A percentile compares a stretch with the other conserved stretches of the same genome.
Conservation (phyloP, 164 flowering plant species). For the Houttuynia cordata region DNA sequence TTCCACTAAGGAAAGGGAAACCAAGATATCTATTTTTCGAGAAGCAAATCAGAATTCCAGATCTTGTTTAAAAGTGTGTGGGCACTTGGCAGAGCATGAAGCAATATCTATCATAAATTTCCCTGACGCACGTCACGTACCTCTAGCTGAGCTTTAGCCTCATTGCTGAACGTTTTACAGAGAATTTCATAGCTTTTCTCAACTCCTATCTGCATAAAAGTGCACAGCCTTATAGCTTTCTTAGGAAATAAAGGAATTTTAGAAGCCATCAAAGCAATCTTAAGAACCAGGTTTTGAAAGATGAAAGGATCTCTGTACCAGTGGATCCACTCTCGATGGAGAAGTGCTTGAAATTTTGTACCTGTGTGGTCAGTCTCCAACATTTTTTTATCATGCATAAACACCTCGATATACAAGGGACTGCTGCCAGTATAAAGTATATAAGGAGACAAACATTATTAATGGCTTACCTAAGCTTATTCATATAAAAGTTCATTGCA, state of each 20-base stretch:
- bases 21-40: no score
- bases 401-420: no score
- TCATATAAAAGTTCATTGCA: conserved; percentile 67
- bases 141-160: conserved; percentile 56
- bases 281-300: not conserved
- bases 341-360: conserved; percentile 54
- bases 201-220: conserved; percentile 38
- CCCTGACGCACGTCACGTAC: conserved; percentile 22
- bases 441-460: not conserved
- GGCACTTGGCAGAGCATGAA: not conserved
- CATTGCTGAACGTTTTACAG: conserved; percentile 59
- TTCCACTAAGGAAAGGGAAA: no score
- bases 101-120: not conserved
- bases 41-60: no score
- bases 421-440: no score
- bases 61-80: no score
- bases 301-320: conserved; percentile 22
- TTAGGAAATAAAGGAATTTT: no score
- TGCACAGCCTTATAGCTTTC: not conserved
- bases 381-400: not conserved
- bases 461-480: conserved; percentile 50
- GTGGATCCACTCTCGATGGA: conserved; percentile 70
- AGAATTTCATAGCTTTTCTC: conserved; percentile 79
- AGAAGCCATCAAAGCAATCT: not conserved
- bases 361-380: conserved; percentile 23